phyloP scores from a whole-genome alignment of 2,329 filamentous ascomycete genomes.

The Epichloe hybrida region DNA sequence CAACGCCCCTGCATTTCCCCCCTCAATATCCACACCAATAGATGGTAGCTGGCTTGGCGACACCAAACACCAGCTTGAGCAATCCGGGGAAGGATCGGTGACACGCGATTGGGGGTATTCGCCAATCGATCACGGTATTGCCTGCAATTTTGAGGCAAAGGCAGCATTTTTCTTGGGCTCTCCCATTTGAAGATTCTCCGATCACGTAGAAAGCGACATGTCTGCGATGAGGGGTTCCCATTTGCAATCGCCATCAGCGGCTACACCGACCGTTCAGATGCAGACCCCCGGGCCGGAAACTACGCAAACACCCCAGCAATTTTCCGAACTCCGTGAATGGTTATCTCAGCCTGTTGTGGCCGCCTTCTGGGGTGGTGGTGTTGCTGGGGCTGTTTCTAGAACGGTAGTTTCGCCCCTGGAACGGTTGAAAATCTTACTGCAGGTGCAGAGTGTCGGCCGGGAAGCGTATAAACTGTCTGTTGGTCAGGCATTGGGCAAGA shows the following conservation, averaged over 20 bases:
- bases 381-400: constrained; percentile 91
- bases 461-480: constrained; percentile 92
- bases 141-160: too few species aligned
- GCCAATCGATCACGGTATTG: too few species aligned
- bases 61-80: constrained; percentile 8
- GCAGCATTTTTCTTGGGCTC: too few species aligned
- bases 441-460: constrained; percentile 80
- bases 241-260: constrained; percentile 5
- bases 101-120: constrained; percentile 8
- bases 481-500: constrained; percentile 76
- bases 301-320: constrained; percentile 9
- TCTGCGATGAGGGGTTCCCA: constrained; percentile 16
- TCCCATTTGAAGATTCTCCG: neutral
- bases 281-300: constrained; percentile 16
- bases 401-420: constrained; percentile 95
- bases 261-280: constrained; percentile 4
- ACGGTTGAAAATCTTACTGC: constrained; percentile 93
- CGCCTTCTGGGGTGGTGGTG: constrained; percentile 85
- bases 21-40: constrained; percentile 1
- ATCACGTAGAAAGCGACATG: constrained; percentile 12
- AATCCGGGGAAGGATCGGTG: constrained; percentile 8
- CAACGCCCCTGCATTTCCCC: neutral
- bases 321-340: constrained; percentile 29
- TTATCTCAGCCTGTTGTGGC: constrained; percentile 76
- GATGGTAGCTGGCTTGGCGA: constrained; percentile 9